Conservation (phyloP, 2,329 filamentous ascomycete genomes). For the Coniochaeta ligniaria region DNA sequence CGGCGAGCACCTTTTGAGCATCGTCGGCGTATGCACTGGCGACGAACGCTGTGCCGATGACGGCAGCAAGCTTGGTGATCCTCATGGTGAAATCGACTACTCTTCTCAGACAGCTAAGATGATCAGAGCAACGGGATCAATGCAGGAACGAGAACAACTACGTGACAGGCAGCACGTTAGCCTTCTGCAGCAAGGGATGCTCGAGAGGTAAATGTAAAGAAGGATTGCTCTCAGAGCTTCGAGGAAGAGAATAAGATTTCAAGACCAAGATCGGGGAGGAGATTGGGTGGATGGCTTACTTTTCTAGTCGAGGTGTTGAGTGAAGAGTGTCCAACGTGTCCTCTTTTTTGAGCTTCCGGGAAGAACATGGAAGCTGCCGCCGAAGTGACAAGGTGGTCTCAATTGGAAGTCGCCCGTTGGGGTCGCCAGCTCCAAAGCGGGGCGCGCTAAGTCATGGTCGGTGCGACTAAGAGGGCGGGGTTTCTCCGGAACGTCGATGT, state of each 20-base stretch:
- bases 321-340: neutral
- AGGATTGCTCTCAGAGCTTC: conserved; percentile 31
- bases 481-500: neutral
- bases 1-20: conserved; percentile 46
- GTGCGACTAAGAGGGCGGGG: neutral
- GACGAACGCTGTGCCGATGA: conserved; percentile 66
- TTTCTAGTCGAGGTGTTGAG: conserved; percentile 5
- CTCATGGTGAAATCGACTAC: conserved; percentile 56
- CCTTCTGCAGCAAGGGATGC: conserved; percentile 2
- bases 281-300: conserved; percentile 6
- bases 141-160: conserved; percentile 3
- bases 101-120: conserved; percentile 8
- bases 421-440: conserved; percentile 1
- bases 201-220: conserved; percentile 17
- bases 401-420: neutral
- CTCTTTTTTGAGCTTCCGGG: conserved; percentile 2
- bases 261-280: conserved; percentile 5
- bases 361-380: neutral
- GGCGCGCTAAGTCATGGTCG: neutral
- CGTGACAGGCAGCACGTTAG: neutral
- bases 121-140: conserved; percentile 1
- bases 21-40: conserved; percentile 65
- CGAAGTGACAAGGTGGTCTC: neutral
- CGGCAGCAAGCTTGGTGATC: conserved; percentile 72
- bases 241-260: conserved; percentile 17